Percentiles rank a stretch among this genome's conserved stretches.
These are phyloP conservation scores for bread wheat (Triticum aestivum) DNA, from an alignment of 176 grass and related monocot genomes.

Conservation along the genomic window DNA sequence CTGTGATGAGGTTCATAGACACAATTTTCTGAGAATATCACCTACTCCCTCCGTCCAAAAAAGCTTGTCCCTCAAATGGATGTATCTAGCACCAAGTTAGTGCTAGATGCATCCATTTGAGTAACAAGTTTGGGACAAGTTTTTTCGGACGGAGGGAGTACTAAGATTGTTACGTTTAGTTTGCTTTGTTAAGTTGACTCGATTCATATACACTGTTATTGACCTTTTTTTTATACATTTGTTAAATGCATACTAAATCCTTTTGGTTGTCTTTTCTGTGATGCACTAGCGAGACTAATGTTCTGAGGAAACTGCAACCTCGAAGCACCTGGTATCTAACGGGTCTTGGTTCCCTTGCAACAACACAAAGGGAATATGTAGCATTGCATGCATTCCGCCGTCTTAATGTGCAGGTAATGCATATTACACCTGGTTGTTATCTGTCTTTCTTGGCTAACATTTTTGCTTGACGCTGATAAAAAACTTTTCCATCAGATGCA, in stretches of 20 bases:
- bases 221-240: slow-evolving; percentile 7
- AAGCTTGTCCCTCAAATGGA: too few species aligned
- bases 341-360: slow-evolving; percentile 92
- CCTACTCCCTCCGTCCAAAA: not conserved
- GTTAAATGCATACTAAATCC: not conserved
- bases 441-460: slow-evolving; percentile 19
- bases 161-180: not conserved
- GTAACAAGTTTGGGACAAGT: too few species aligned
- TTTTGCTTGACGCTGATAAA: slow-evolving; percentile 12
- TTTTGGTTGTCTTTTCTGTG: slow-evolving; percentile 12
- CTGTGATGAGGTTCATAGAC: slow-evolving; percentile 14
- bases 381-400: slow-evolving; percentile 93
- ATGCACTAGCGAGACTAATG: slow-evolving; percentile 47
- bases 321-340: slow-evolving; percentile 79
- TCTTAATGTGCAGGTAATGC: slow-evolving; percentile 73
- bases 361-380: slow-evolving; percentile 97
- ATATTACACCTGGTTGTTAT: slow-evolving; percentile 4
- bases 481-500: slow-evolving; percentile 73
- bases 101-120: too few species aligned
- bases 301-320: slow-evolving; percentile 81
- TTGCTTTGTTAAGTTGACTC: not conserved
- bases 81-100: too few species aligned
- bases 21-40: slow-evolving; percentile 14
- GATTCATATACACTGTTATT: not conserved
- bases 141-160: too few species aligned